Evolutionary conservation across 495 filamentous ascomycete genomes (phyloP).

Genomic region (Bacidia gigantensis): DNA sequence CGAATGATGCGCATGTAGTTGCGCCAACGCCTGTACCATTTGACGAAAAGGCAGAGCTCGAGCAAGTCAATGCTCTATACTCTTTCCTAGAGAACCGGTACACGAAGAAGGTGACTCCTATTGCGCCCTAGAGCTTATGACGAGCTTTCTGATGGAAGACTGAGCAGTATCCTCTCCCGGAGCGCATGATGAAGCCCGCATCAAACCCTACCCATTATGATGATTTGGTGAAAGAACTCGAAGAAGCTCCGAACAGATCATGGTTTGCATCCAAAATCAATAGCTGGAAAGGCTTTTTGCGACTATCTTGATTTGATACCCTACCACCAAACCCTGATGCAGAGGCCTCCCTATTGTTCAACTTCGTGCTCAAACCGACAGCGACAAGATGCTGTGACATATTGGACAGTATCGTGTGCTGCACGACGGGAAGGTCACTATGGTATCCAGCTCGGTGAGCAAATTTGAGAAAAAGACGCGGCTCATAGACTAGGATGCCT

Average conservation of each 20-base stretch:
- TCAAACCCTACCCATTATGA: conserved; percentile 69
- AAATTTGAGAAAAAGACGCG: too few species aligned
- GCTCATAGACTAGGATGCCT: too few species aligned
- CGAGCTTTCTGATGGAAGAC: background rate
- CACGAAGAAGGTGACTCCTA: conserved; percentile 36
- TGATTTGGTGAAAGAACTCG: conserved; percentile 55
- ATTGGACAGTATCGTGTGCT: too few species aligned
- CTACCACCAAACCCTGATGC: too few species aligned
- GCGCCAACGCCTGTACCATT: conserved; percentile 13
- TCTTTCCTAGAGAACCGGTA: conserved; percentile 64
- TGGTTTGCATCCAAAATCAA: conserved; percentile 42
- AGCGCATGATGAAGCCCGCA: conserved; percentile 48
- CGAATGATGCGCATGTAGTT: conserved; percentile 16
- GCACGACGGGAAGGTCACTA: too few species aligned
- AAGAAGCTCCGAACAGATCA: conserved; percentile 51
- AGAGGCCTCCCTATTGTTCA: too few species aligned
- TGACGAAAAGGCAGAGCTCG: conserved; percentile 31
- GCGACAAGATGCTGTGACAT: too few species aligned
- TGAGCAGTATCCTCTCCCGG: conserved; percentile 47
- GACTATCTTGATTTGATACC: conserved; percentile 43
- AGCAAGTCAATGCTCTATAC: conserved; percentile 56
- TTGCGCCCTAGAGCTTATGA: background rate
- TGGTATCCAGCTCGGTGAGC: too few species aligned
- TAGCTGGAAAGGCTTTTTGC: conserved; percentile 49
- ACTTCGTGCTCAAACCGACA: too few species aligned